A percentile compares a stretch with the other conserved stretches of the same genome.
phyloP scores from a whole-genome alignment of 176 grass and related monocot genomes.

The Ensete glaucum region DNA sequence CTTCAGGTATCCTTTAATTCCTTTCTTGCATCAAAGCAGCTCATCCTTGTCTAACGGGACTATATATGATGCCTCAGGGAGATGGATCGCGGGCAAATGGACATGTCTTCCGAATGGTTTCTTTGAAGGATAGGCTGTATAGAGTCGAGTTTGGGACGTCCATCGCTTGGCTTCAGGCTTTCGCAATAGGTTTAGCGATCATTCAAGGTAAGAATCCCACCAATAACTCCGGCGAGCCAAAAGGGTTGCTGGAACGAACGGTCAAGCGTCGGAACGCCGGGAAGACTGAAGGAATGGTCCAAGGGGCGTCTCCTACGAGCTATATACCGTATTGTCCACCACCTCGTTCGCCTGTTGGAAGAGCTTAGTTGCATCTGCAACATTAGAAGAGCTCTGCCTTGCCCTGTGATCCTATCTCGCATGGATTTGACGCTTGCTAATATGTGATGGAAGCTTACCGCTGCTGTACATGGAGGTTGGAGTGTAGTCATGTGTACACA shows the following conservation, averaged over 20 bases:
- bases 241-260: slow-evolving; percentile 19
- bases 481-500: too few species aligned
- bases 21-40: background rate
- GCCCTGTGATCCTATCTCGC: too few species aligned
- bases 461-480: too few species aligned
- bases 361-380: slow-evolving; percentile 43
- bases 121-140: slow-evolving; percentile 68
- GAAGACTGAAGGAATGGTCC: too few species aligned
- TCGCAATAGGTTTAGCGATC: slow-evolving; percentile 72
- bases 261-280: too few species aligned
- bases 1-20: slow-evolving; percentile 39
- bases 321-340: slow-evolving; percentile 56
- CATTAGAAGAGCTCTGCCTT: too few species aligned
- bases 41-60: too few species aligned
- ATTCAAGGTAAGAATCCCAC: slow-evolving; percentile 43
- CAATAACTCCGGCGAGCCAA: slow-evolving; percentile 25
- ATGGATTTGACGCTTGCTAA: too few species aligned
- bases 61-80: slow-evolving; percentile 31
- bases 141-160: slow-evolving; percentile 68
- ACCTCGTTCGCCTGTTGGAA: slow-evolving; percentile 71
- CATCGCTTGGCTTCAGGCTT: slow-evolving; percentile 61
- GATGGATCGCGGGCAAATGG: slow-evolving; percentile 33
- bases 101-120: slow-evolving; percentile 59
- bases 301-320: slow-evolving; percentile 30
- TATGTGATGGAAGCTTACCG: too few species aligned